Percentiles rank a stretch among this genome's conserved stretches.
These are phyloP conservation scores for Gloeopeniophorella convolvens DNA, from an alignment of 768 basidiomycete genomes.

Conservation along the genomic window DNA sequence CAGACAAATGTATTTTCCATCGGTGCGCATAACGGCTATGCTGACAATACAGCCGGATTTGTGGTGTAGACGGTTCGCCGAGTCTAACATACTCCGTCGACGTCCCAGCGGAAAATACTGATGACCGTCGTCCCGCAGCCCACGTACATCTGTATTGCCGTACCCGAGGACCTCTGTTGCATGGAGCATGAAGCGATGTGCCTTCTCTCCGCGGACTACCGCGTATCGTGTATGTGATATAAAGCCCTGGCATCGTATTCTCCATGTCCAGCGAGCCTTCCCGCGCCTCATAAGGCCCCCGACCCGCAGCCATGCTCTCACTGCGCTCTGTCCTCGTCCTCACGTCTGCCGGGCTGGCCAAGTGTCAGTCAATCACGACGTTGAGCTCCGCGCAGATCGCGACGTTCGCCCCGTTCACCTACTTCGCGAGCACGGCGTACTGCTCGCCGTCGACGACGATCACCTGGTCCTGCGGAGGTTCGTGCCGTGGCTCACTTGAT, in stretches of 20 bases:
- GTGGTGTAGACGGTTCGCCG: too few relatives aligned
- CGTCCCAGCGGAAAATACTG: too few relatives aligned
- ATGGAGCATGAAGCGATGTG: too few relatives aligned
- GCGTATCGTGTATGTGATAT: background rate
- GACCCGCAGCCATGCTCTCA: background rate
- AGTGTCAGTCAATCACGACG: conserved; percentile 19
- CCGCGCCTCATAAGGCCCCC: too few relatives aligned
- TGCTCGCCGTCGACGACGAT: conserved; percentile 24
- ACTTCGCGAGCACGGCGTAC: conserved; percentile 29
- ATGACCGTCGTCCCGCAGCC: too few relatives aligned
- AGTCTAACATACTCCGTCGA: too few relatives aligned
- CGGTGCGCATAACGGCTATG: too few relatives aligned
- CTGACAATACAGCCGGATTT: too few relatives aligned
- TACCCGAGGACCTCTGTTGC: too few relatives aligned
- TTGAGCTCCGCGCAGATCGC: conserved; percentile 25
- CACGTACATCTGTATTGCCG: too few relatives aligned
- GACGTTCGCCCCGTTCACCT: conserved; percentile 26
- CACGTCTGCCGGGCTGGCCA: background rate
- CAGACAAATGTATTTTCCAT: too few relatives aligned
- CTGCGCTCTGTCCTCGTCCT: background rate
- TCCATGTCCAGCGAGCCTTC: background rate
- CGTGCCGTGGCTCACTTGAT: background rate
- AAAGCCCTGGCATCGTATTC: background rate
- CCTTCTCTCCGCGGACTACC: too few relatives aligned
- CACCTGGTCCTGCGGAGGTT: conserved; percentile 28